A percentile compares a stretch with the other conserved stretches of the same genome.
These are phyloP conservation scores for Symbiodinium pilosum DNA, from an alignment of 73 alveolate species.

Conservation along the genomic window DNA sequence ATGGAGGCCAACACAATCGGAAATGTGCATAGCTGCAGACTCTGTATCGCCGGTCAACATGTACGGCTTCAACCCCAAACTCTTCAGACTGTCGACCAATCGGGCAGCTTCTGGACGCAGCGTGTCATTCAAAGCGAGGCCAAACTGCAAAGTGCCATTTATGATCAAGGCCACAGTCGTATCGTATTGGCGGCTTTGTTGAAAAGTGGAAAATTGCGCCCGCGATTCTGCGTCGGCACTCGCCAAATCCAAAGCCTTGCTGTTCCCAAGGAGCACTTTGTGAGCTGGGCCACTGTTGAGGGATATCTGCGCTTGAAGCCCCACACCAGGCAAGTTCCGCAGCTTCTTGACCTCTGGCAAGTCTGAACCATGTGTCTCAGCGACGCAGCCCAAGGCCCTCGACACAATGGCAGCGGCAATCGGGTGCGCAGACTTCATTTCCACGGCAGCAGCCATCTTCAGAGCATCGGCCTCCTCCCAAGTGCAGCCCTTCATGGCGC, in stretches of 20 bases:
- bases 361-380: slow-evolving; percentile 23
- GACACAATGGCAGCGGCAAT: slow-evolving; percentile 85
- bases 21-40: slow-evolving; percentile 16
- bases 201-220: background rate
- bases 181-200: background rate
- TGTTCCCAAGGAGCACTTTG: slow-evolving; percentile 66
- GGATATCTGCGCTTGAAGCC: slow-evolving; percentile 21
- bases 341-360: background rate
- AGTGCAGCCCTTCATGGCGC: background rate
- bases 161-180: slow-evolving; percentile 51
- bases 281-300: background rate
- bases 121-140: slow-evolving; percentile 74
- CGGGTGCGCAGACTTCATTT: slow-evolving; percentile 47
- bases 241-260: slow-evolving; percentile 28
- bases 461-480: slow-evolving; percentile 33
- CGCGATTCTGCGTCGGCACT: slow-evolving; percentile 29
- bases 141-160: slow-evolving; percentile 38
- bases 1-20: slow-evolving; percentile 12
- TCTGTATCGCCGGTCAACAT: slow-evolving; percentile 70
- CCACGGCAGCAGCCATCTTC: slow-evolving; percentile 86
- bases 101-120: slow-evolving; percentile 28
- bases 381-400: slow-evolving; percentile 63
- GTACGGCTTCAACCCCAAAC: slow-evolving; percentile 12
- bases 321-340: slow-evolving; percentile 59
- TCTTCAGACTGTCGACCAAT: slow-evolving; percentile 9